Evolutionary conservation across 495 filamentous ascomycete genomes (phyloP), one percentile per base, ranked within the genome.

Genomic region (Penicillium pulvis): DNA sequence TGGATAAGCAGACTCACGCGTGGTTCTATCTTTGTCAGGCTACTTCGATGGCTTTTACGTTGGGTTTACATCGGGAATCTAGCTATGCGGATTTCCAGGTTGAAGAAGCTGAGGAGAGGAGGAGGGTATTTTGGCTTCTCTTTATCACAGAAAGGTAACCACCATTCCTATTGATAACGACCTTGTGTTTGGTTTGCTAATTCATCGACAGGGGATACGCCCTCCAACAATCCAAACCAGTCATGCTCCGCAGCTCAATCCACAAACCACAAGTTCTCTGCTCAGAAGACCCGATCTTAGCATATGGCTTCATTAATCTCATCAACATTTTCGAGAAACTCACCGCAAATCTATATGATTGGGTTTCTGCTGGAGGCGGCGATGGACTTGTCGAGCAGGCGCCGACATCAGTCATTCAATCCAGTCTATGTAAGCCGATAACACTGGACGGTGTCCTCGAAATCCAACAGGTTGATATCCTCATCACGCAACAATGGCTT

Each of bases 1-100:
- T 93, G 28, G 74, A 81, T 55, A 72, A 73, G 35, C 78, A 79
- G 59, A 75, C 77, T 53, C 73, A 78, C 24, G 82, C 82, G 8
- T 88, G 85, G 83, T 81, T 82, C 50, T 87, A 87, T 59, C 66
- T 88, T n/a, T 78, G 84, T 39, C 85, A 89, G 65, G 78, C 84
- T 2, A 81, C 81, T 23, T 82, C 82, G 0, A 76, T 85, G 70
- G 78, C 81, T 5, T 81, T 84, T 57, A 79, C 83, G 14, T 64
- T 89, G 23, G 83, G 82, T 1, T 71, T 89, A 30, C 78, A 88
- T 65, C 79, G 85, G 23, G 82, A 85, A 59, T 71, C 78, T 1
- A 78, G 75, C 0, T 86, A 85, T 65, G 58, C 66, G 7, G 75
- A 73, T 3, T 56, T 82, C 6, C 63, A 61, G 31, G 59, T 69